Conservation (phyloP, 2,329 filamentous ascomycete genomes). For the Zymoseptoria passerinii region DNA sequence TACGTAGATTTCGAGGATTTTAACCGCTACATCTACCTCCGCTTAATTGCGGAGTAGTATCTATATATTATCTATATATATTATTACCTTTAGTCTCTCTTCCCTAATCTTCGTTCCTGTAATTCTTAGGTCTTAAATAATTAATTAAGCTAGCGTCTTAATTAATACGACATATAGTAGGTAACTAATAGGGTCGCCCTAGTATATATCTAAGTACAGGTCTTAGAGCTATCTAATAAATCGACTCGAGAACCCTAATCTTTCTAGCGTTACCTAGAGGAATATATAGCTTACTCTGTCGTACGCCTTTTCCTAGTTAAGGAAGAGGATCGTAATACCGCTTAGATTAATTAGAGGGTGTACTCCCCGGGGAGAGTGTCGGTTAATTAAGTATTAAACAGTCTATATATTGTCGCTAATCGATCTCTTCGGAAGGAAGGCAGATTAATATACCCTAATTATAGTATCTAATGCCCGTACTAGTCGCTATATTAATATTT, state of each 20-base stretch:
- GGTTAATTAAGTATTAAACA: not conserved
- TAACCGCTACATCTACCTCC: not conserved
- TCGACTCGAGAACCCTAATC: not conserved
- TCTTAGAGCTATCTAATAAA: not conserved
- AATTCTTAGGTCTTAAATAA: not conserved
- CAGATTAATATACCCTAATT: not conserved
- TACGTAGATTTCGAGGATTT: not conserved
- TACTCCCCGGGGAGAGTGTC: not conserved
- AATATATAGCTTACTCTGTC: not conserved
- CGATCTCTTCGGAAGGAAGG: not conserved
- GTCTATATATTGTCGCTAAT: not conserved
- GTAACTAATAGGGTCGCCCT: conserved; percentile 1
- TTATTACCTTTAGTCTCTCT: not conserved
- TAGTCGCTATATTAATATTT: not conserved
- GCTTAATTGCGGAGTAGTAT: not conserved
- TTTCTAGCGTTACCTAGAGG: not conserved
- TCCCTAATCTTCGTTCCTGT: not conserved
- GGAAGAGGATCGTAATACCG: not conserved
- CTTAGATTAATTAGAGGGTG: not conserved
- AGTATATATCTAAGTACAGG: not conserved
- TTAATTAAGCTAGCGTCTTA: not conserved
- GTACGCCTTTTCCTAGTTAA: conserved; percentile 1
- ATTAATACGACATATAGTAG: not conserved
- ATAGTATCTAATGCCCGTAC: not conserved
- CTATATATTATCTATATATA: not conserved